A percentile compares a stretch with the other conserved stretches of the same genome.
Conservation (phyloP, 768 basidiomycete genomes). For the Trametes villosa region DNA sequence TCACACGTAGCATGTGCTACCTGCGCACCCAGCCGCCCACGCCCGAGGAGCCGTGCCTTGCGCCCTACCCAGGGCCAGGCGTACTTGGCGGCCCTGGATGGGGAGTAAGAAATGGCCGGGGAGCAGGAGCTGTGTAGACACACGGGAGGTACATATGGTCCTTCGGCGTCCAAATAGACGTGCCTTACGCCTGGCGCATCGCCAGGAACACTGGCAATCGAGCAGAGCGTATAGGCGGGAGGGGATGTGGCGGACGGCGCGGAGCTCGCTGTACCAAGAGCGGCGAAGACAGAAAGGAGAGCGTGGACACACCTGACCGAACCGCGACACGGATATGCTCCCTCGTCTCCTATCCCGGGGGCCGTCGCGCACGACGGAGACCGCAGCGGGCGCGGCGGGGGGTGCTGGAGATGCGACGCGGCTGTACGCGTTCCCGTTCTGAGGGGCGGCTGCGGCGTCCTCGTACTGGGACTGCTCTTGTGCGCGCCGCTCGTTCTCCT, state of each 20-base stretch:
- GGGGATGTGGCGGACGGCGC: neutral
- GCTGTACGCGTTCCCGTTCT: neutral
- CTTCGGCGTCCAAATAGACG: no score
- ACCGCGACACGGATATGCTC: slow-evolving; percentile 62
- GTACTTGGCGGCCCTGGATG: no score
- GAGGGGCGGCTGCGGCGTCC: slow-evolving; percentile 20
- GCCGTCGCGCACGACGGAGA: slow-evolving; percentile 6
- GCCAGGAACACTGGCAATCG: no score
- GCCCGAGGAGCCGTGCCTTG: no score
- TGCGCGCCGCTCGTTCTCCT: slow-evolving; percentile 57
- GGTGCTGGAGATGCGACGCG: slow-evolving; percentile 2
- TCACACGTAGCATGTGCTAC: no score
- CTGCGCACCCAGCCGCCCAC: no score
- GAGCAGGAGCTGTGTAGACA: no score
- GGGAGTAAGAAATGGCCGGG: no score
- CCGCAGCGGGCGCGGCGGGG: slow-evolving; percentile 14
- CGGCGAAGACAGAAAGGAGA: neutral
- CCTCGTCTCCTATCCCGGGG: slow-evolving; percentile 42
- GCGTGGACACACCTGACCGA: slow-evolving; percentile 55
- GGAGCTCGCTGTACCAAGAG: neutral
- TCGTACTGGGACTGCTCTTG: slow-evolving; percentile 22
- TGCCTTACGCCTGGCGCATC: no score
- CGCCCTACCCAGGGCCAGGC: no score
- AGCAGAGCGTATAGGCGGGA: neutral
- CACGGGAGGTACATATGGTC: no score